Evolutionary conservation across 2,329 filamentous ascomycete genomes (phyloP), one percentile per base, ranked within the genome.

Genomic region (Beauveria scarabaeidicola): DNA sequence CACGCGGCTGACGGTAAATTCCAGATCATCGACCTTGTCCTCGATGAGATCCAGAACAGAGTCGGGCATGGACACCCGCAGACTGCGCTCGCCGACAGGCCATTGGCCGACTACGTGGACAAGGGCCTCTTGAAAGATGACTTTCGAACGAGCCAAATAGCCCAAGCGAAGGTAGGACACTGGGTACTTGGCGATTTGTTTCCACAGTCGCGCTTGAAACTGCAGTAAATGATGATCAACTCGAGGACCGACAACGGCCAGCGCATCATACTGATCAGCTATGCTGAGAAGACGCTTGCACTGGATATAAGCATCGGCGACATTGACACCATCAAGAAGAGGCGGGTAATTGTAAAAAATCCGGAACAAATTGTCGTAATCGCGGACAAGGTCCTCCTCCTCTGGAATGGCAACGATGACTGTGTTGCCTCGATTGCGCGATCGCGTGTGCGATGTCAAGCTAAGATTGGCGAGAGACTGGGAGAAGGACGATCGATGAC

Each of bases 321-420:
- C 96, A 71, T 94, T 96, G 71, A 94, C 81, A 27, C 84, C 82
- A 73, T 96, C 92, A 36, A 97, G 81, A 0, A 85, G 70, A 0
- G 93, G 93, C 0, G 91, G 78, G 71, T 95, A 90, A 72, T 97
- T 96, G 79, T 97, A 97, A 78, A 97, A 96, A 63, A 94, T 88
- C 67, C 92, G 89, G 72, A 97, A 95, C 23, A 97, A 81, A 71
- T 97, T 97, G 71, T 96, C 91, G 73, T 97, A 97, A 75, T 97
- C 90, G 66, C 90, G 89, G 51, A 97, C 80, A 23, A 91, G 81
- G 64, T 95, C 90, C 67, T 90, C 78, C 58, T 90, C 84, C 51
- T 83, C 80, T 61, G 83, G 81, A 15, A 80, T 82, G 17, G 60
- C 55, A 82, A 73, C 25, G 79, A 73, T 3, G 72, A 70, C 5